Conservation (phyloP, 441 rosid genomes). For the Lepidium campestre region DNA sequence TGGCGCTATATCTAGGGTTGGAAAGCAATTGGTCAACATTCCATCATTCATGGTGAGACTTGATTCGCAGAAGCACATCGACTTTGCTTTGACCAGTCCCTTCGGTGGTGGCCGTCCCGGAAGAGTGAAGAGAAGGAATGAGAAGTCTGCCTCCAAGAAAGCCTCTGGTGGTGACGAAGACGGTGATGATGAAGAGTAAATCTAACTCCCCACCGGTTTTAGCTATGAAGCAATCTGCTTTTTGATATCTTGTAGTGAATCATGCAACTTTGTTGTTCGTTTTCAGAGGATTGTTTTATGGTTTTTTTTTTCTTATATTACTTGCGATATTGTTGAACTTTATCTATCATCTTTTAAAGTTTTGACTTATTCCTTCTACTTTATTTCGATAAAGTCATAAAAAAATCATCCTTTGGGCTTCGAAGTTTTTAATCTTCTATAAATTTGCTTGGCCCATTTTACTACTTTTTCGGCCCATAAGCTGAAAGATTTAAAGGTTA, state of each 20-base stretch:
- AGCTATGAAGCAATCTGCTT: constrained; percentile 4
- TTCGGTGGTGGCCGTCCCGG: constrained; percentile 70
- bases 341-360: neutral
- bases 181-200: constrained; percentile 63
- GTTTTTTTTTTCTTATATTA: neutral
- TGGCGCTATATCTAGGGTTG: constrained; percentile 42
- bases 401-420: no score
- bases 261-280: neutral
- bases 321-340: neutral
- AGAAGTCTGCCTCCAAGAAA: constrained; percentile 60
- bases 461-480: no score
- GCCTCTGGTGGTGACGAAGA: constrained; percentile 62
- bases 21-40: constrained; percentile 82
- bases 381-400: no score
- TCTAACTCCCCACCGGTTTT: neutral
- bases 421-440: no score
- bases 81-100: constrained; percentile 66
- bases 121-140: constrained; percentile 69
- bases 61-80: constrained; percentile 68
- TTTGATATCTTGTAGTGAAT: constrained; percentile 3
- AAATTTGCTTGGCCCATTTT: no score
- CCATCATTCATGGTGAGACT: constrained; percentile 91
- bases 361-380: neutral
- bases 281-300: constrained; percentile 11
- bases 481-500: no score